Evolutionary conservation across 768 basidiomycete genomes (phyloP).

Genomic region (Tricholoma matsutake): DNA sequence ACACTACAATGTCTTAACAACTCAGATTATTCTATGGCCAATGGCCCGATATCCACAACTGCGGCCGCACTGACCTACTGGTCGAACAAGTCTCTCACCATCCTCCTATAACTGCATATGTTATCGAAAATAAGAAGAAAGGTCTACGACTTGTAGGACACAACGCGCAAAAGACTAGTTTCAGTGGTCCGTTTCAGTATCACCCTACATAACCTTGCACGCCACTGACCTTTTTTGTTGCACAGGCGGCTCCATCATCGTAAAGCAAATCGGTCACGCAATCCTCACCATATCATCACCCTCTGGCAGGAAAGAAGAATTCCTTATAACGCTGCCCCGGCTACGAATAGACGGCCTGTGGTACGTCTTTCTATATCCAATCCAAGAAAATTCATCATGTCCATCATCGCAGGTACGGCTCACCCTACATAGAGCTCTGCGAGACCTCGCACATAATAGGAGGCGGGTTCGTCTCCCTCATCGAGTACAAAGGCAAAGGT

Average conservation of each 20-base stretch:
- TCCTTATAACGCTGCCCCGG: conserved; percentile 88
- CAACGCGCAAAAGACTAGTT: conserved; percentile 93
- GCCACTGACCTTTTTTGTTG: not conserved
- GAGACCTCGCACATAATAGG: conserved; percentile 76
- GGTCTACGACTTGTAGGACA: conserved; percentile 80
- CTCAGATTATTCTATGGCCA: conserved; percentile 79
- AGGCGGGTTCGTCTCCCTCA: conserved; percentile 40
- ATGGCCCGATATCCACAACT: conserved; percentile 64
- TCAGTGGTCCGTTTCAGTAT: conserved; percentile 54
- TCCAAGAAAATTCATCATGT: not conserved
- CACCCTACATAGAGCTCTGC: conserved; percentile 88
- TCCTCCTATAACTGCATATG: conserved; percentile 83
- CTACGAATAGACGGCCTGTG: conserved; percentile 93
- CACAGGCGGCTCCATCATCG: conserved; percentile 68
- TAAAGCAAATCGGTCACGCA: conserved; percentile 96
- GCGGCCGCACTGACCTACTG: conserved; percentile 78
- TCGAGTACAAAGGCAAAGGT: conserved; percentile 96
- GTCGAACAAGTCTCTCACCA: conserved; percentile 99
- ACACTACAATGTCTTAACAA: not conserved
- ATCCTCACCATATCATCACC: conserved; percentile 66
- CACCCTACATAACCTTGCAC: not conserved
- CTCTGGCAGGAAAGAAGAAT: conserved; percentile 48
- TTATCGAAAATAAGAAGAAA: conserved; percentile 78
- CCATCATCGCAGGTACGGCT: conserved; percentile 45
- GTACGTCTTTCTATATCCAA: conserved; percentile 31